Percentiles rank a stretch among this genome's conserved stretches.
Conservation (phyloP, 371 early-diverging fungal species). For the Coemansia sp. region DNA sequence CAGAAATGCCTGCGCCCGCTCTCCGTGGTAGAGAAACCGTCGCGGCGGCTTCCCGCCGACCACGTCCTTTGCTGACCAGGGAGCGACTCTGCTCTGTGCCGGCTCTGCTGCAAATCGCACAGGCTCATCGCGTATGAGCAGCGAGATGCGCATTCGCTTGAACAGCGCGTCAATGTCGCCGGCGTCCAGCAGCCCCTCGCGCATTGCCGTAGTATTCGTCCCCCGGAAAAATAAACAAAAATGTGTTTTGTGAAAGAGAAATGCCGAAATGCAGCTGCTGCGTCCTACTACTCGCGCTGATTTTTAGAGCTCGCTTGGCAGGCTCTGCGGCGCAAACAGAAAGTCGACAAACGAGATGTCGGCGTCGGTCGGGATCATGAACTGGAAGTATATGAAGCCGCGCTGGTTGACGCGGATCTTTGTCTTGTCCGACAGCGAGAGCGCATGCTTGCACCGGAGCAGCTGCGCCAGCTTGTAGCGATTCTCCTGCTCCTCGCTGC, state of each 20-base stretch:
- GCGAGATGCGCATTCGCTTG: slow-evolving; percentile 26
- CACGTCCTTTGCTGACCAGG: slow-evolving; percentile 24
- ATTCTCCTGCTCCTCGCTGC: slow-evolving; percentile 39
- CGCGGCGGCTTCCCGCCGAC: slow-evolving; percentile 14
- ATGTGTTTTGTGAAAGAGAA: neutral
- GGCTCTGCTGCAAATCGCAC: neutral
- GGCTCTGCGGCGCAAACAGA: slow-evolving; percentile 45
- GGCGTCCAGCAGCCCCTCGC: neutral
- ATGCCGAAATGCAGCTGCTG: neutral
- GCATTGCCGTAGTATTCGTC: neutral
- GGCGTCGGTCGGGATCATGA: slow-evolving; percentile 50
- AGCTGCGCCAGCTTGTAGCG: slow-evolving; percentile 52
- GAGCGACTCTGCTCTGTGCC: neutral
- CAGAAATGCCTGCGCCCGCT: slow-evolving; percentile 22
- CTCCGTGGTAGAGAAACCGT: slow-evolving; percentile 31
- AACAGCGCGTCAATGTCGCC: slow-evolving; percentile 14
- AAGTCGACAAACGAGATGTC: slow-evolving; percentile 51
- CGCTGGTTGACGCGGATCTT: slow-evolving; percentile 54
- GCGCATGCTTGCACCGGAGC: slow-evolving; percentile 49
- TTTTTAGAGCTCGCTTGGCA: slow-evolving; percentile 18
- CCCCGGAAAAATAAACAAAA: neutral
- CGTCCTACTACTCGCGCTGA: neutral
- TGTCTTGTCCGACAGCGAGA: slow-evolving; percentile 55
- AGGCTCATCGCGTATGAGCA: slow-evolving; percentile 28
- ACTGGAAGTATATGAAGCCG: slow-evolving; percentile 56